Evolutionary conservation across 345 rosid species (phyloP).

Genomic region (Heritiera fomes): DNA sequence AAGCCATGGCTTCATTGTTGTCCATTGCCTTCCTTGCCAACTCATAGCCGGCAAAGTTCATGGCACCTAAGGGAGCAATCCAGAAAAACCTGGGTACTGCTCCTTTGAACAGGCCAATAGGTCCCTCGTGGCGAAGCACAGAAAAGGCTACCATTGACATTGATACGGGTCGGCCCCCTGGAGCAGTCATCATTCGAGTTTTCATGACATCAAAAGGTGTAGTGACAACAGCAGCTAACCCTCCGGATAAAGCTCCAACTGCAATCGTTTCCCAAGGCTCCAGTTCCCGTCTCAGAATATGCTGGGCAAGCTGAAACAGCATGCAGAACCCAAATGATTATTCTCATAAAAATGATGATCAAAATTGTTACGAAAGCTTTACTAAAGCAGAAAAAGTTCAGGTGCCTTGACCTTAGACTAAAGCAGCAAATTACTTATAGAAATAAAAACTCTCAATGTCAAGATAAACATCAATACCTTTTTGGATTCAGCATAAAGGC

Average conservation of each 20-base stretch:
- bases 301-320: conserved; percentile 59
- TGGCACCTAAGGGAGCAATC: conserved; percentile 99
- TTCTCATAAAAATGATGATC: background rate
- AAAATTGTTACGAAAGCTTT: background rate
- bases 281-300: conserved; percentile 71
- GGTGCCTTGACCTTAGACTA: background rate
- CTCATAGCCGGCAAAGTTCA: conserved; percentile 99
- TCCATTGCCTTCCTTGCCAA: conserved; percentile 85
- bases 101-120: conserved; percentile 93
- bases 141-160: conserved; percentile 77
- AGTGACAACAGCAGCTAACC: conserved; percentile 82
- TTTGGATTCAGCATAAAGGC: conserved; percentile 89
- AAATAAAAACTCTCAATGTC: background rate
- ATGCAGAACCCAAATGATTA: background rate
- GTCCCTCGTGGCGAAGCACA: conserved; percentile 85
- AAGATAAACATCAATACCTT: conserved; percentile 51
- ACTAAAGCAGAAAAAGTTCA: background rate
- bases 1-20: conserved; percentile 49
- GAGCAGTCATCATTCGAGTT: conserved; percentile 98
- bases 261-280: conserved; percentile 90
- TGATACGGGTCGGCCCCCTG: conserved; percentile 68
- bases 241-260: conserved; percentile 95
- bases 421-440: no score
- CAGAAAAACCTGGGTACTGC: conserved; percentile 94
- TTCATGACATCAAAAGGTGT: conserved; percentile 98